Evolutionary conservation across 73 alveolate species (phyloP).

Genomic region (Paramecium octaurelia): DNA sequence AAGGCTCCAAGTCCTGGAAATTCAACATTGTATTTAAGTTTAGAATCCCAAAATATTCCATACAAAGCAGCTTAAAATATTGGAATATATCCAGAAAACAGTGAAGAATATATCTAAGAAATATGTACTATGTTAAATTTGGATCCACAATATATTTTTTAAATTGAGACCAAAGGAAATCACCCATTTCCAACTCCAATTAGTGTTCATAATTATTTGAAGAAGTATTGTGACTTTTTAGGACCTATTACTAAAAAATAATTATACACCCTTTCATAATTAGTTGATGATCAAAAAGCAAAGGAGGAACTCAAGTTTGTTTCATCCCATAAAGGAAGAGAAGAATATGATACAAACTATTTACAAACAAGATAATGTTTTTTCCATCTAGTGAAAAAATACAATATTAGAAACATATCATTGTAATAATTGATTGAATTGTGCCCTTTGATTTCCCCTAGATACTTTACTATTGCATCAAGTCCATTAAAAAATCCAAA

Average conservation of each 20-base stretch:
- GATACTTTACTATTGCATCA: constrained; percentile 73
- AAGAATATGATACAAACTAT: neutral
- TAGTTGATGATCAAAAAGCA: constrained; percentile 58
- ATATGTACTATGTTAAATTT: constrained; percentile 59
- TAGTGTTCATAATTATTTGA: constrained; percentile 69
- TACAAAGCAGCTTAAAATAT: constrained; percentile 74
- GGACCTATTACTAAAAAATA: constrained; percentile 69
- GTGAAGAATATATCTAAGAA: constrained; percentile 60
- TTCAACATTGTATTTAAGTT: constrained; percentile 58
- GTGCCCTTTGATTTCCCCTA: constrained; percentile 73
- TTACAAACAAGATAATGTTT: constrained; percentile 60
- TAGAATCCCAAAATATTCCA: constrained; percentile 20
- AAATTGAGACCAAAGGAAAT: constrained; percentile 47
- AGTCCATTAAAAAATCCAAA: constrained; percentile 63
- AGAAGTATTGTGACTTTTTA: constrained; percentile 71
- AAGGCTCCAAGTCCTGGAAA: constrained; percentile 66
- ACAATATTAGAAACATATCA: constrained; percentile 63
- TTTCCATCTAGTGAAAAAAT: constrained; percentile 65
- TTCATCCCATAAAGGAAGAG: constrained; percentile 59
- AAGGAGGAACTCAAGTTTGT: constrained; percentile 46
- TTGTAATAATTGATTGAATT: constrained; percentile 68
- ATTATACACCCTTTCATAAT: constrained; percentile 57
- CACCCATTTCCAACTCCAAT: constrained; percentile 73
- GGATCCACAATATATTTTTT: constrained; percentile 58
- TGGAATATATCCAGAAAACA: constrained; percentile 78